Base-by-base conservation (phyloP, 805 yeast genomes). In the Candida tammaniensis region DNA sequence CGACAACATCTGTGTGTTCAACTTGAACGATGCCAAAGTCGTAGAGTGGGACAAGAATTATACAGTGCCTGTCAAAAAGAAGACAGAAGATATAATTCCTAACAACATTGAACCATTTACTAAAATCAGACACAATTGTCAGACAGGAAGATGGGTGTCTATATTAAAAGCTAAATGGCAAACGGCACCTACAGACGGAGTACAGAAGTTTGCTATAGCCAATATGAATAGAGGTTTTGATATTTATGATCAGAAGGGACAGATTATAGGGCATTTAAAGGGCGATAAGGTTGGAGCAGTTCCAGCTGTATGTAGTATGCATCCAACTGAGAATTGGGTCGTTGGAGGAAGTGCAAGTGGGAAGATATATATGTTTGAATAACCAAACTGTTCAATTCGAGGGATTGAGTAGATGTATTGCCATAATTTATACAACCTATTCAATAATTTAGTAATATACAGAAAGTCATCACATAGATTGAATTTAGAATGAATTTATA, bases 321-420 rank as follows among this genome's bases (percentile, higher is more conserved):
- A 93, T 54, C 95, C 89, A 2, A 74, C 85, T 0, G 73, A 81
- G 49, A 87, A 91, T 55, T 88, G 97, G 96, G 59, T 84, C 4
- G 88, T 77, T 3, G 98, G 98, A 1, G 98, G 96, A 7, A 85
- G 89, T 40, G 93, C 97, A 14, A 85, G 94, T 49, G 98, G 98
- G 6, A 89, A 89, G 51, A 80, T 80, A 0, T 86, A 82, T 52
- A 54, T 86, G 33, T 85, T 71, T 52, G 59, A 58, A 30, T 61
- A 54, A 27, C n/a, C n/a, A n/a, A n/a, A n/a, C n/a, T n/a, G n/a
- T n/a, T n/a, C n/a, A n/a, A n/a, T n/a, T n/a, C n/a, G n/a, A n/a
- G n/a, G n/a, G n/a, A n/a, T n/a, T n/a, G n/a, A n/a, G n/a, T n/a
- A n/a, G n/a, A n/a, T 28, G n/a, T 8, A 8, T 23, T 23, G 25